Evolutionary conservation across 345 rosid genomes (phyloP), one percentile per base, ranked within the genome.

Genomic region (Sapria himalayana): DNA sequence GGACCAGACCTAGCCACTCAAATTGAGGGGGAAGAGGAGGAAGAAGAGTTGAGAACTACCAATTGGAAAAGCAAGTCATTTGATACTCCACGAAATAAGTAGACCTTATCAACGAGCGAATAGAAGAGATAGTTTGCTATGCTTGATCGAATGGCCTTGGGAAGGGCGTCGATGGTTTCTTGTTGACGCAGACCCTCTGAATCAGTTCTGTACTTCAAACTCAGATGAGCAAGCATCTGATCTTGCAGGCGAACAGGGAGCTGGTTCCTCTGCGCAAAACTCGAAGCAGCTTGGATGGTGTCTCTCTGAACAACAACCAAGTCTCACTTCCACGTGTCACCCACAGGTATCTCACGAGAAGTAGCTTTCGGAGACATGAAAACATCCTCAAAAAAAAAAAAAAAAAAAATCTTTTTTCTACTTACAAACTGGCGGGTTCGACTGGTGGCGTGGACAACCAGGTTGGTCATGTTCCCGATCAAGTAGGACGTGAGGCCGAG

Each of bases 111-210:
- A 29, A 85, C 86, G 6, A 75, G 69, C 15, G 82, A 71, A 41
- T 81, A 81, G 48, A 85, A 85, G 25, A 85, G 64, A 49, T 58
- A 69, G 36, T 69, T 72, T 0, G 93, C 54, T 43, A 85, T 77
- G 61, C 81, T 80, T 13, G 96, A 81, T 15, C 70, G 66, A 54
- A 85, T 85, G 32, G 96, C 96, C 56, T 81, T 85, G 1, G 96
- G 96, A 17, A 85, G 84, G 15, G 82, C 40, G 22, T 73, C 86
- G 7, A 85, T 58, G 20, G 60, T 74, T 59, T 85, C 96, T 66
- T 81, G 93, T 49, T 85, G 93, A 50, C 77, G 96, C 55, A 85
- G 45, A 11, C 96, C 96, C 51, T 85, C 92, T 20, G 85, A 67
- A 52, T 78, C 81, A 3, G 96, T 73, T 63, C 92, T 71, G 58